Conservation (phyloP, 345 rosid genomes). For the Capsella bursapastoris region DNA sequence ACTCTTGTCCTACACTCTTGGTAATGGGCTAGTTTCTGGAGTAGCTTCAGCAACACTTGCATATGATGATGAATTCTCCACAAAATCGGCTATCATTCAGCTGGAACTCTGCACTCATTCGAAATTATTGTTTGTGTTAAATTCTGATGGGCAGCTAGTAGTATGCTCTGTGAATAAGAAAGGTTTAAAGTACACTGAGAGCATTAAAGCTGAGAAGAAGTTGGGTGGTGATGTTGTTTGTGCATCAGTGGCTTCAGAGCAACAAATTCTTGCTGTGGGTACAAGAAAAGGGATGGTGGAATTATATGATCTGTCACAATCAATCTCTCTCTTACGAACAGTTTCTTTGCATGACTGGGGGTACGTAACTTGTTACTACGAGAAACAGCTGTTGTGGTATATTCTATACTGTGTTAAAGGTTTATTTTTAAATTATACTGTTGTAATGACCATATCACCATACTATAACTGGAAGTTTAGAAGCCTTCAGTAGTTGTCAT, state of each 20-base stretch:
- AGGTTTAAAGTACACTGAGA: constrained; percentile 76
- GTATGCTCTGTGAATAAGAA: constrained; percentile 87
- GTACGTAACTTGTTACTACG: constrained; percentile 53
- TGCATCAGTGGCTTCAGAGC: constrained; percentile 81
- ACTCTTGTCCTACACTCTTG: constrained; percentile 45
- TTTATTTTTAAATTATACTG: neutral
- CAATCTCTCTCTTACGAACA: constrained; percentile 71
- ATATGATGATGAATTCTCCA: constrained; percentile 40
- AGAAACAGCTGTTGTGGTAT: neutral
- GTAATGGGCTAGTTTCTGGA: constrained; percentile 62
- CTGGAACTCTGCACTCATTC: constrained; percentile 74
- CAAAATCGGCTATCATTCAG: constrained; percentile 58
- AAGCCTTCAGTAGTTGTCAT: constrained; percentile 20
- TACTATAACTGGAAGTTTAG: constrained; percentile 12
- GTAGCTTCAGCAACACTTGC: constrained; percentile 48
- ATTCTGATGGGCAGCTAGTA: constrained; percentile 71
- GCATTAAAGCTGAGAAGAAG: constrained; percentile 67
- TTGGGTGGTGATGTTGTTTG: constrained; percentile 85
- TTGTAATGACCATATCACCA: neutral
- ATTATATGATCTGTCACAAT: constrained; percentile 76
- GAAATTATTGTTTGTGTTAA: constrained; percentile 76
- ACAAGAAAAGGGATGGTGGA: constrained; percentile 89
- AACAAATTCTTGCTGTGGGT: constrained; percentile 94
- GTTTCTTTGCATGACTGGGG: constrained; percentile 97
- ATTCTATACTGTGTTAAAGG: constrained; percentile 2